A percentile compares a stretch with the other conserved stretches of the same genome.
Conservation (phyloP, 805 yeast species). For the Tetrapisispora phaffii region DNA sequence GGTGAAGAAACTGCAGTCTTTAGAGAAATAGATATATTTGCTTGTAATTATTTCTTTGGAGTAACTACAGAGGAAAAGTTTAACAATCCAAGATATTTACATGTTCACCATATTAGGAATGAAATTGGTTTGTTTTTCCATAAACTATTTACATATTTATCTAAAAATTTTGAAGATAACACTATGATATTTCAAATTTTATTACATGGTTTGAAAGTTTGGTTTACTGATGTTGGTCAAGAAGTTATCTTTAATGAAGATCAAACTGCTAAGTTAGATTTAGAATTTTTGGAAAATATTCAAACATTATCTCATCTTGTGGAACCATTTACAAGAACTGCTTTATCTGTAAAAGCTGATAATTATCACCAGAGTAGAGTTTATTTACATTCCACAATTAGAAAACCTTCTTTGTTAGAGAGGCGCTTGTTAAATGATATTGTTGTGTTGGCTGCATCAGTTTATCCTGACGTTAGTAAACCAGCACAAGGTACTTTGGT, state of each 20-base stretch:
- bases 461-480: constrained; percentile 53
- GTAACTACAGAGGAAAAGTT: constrained; percentile 37
- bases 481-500: constrained; percentile 60
- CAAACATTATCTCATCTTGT: constrained; percentile 53
- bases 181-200: constrained; percentile 52
- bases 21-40: constrained; percentile 50
- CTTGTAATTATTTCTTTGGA: constrained; percentile 55
- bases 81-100: constrained; percentile 33
- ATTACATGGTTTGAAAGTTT: constrained; percentile 53
- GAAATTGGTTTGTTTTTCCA: constrained; percentile 56
- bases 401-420: constrained; percentile 59
- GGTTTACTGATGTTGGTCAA: constrained; percentile 71
- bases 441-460: constrained; percentile 51
- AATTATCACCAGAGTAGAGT: constrained; percentile 67
- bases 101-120: constrained; percentile 50
- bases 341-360: constrained; percentile 62
- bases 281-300: constrained; percentile 43
- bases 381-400: constrained; percentile 56
- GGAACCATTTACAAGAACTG: constrained; percentile 66
- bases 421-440: constrained; percentile 52
- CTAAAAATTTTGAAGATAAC: constrained; percentile 46
- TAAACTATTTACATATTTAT: constrained; percentile 39
- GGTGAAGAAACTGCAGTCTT: constrained; percentile 38
- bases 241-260: constrained; percentile 51
- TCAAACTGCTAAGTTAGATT: constrained; percentile 43